Percentiles rank a stretch among this genome's conserved stretches.
phyloP scores from a whole-genome alignment of 1,284 basidiomycete genomes.

The Laetiporus sulphureus region DNA sequence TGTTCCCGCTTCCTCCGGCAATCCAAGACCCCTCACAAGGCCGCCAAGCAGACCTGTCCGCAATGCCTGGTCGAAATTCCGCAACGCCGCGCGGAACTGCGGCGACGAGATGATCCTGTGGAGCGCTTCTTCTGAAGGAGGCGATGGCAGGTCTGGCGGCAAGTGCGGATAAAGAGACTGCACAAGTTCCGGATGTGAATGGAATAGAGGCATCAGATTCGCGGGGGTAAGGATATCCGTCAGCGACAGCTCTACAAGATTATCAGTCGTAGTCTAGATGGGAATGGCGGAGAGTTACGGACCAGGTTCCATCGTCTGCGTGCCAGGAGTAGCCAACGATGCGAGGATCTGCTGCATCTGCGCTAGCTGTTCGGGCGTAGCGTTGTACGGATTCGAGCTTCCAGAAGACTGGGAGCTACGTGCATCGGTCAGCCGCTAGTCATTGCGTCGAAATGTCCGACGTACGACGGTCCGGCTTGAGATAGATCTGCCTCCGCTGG shows the following conservation, averaged over 20 bases:
- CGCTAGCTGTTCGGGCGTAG: constrained; percentile 21
- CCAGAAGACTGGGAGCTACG: constrained; percentile 12
- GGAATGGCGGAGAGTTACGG: not conserved
- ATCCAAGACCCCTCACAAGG: constrained; percentile 64
- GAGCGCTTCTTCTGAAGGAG: constrained; percentile 58
- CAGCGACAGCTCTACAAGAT: constrained; percentile 48
- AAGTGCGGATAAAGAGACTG: constrained; percentile 69
- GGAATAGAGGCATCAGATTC: constrained; percentile 62
- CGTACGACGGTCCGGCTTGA: constrained; percentile 13
- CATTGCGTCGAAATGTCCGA: not conserved
- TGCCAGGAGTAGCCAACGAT: constrained; percentile 14
- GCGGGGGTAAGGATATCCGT: constrained; percentile 69
- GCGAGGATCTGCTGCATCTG: constrained; percentile 21
- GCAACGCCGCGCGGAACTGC: constrained; percentile 55
- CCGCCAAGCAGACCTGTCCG: constrained; percentile 67
- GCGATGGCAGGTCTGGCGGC: constrained; percentile 62
- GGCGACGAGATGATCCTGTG: constrained; percentile 48
- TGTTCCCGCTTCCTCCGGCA: constrained; percentile 73
- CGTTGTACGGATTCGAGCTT: constrained; percentile 11
- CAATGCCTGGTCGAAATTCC: constrained; percentile 70
- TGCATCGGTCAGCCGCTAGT: not conserved
- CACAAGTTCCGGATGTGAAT: constrained; percentile 57
- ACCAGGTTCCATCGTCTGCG: constrained; percentile 10
- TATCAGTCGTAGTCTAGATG: not conserved
- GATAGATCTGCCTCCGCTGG: constrained; percentile 9